A percentile compares a stretch with the other conserved stretches of the same genome.
These are phyloP conservation scores for Syzygium jambos DNA, from an alignment of 345 rosid species.

Conservation along the genomic window DNA sequence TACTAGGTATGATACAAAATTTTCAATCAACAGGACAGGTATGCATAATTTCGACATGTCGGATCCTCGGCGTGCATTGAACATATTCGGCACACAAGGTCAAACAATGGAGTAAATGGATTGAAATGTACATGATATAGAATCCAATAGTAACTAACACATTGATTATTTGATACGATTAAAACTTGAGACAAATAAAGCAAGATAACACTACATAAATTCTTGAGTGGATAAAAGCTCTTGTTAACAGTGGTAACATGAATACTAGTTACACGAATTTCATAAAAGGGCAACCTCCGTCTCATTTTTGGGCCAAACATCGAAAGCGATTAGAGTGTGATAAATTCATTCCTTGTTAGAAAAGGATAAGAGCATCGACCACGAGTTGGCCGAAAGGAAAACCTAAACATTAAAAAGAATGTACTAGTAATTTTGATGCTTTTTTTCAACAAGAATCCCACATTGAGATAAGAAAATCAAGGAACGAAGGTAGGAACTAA, in stretches of 20 bases:
- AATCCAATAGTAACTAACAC: background rate
- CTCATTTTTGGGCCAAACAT: background rate
- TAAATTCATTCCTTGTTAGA: background rate
- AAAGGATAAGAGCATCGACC: background rate
- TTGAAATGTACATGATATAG: background rate
- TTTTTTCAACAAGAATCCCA: background rate
- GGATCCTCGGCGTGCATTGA: background rate
- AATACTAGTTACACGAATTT: background rate
- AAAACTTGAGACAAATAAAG: background rate
- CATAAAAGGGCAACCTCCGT: background rate
- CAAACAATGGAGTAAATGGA: background rate
- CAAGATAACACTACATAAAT: background rate
- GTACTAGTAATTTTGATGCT: background rate
- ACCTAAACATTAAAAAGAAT: background rate
- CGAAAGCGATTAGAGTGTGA: background rate
- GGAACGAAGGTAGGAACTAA: background rate
- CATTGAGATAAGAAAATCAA: background rate
- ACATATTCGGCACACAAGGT: background rate
- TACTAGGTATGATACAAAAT: background rate
- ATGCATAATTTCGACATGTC: background rate
- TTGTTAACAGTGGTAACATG: background rate
- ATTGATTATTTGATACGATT: background rate
- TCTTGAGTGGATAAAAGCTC: background rate
- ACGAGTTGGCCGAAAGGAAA: background rate
- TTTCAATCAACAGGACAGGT: background rate